These are phyloP conservation scores for Cutaneotrichosporon cyanovorans DNA, from an alignment of 1,284 basidiomycete species.

Conservation along the genomic window DNA sequence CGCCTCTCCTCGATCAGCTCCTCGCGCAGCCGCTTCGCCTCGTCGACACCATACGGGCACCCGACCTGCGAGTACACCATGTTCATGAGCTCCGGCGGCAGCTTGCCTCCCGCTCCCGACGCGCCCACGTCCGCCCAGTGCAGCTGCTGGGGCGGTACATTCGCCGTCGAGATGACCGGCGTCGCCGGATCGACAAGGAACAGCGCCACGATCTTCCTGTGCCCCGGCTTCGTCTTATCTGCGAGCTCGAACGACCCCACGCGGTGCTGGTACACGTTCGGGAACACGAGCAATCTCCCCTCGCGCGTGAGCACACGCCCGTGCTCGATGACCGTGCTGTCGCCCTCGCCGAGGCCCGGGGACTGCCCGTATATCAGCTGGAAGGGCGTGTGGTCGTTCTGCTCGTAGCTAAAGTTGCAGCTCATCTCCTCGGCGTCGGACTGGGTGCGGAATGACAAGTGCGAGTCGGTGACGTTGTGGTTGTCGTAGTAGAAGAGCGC, in stretches of 20 bases:
- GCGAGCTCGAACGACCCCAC: constrained; percentile 8
- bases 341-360: background rate
- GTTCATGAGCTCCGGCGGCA: constrained; percentile 10
- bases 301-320: constrained; percentile 1
- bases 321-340: background rate
- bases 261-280: constrained; percentile 12
- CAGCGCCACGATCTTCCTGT: constrained; percentile 18
- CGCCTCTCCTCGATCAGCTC: constrained; percentile 17
- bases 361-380: background rate
- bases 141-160: constrained; percentile 17
- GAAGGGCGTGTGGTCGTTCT: constrained; percentile 8
- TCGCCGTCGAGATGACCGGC: constrained; percentile 6
- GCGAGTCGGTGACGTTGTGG: constrained; percentile 10
- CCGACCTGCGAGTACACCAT: constrained; percentile 9
- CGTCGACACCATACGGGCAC: constrained; percentile 9
- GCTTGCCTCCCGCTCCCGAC: background rate
- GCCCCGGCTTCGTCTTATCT: constrained; percentile 8
- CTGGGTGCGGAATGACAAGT: constrained; percentile 4
- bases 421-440: background rate
- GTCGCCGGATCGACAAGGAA: constrained; percentile 15
- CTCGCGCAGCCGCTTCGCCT: constrained; percentile 11
- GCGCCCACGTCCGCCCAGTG: constrained; percentile 1
- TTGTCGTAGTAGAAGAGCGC: constrained; percentile 16
- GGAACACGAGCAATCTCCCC: constrained; percentile 8
- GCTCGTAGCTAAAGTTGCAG: background rate